These are phyloP conservation scores for Porphyrellus sp. DNA, from an alignment of 1,284 basidiomycete species.

Conservation along the genomic window DNA sequence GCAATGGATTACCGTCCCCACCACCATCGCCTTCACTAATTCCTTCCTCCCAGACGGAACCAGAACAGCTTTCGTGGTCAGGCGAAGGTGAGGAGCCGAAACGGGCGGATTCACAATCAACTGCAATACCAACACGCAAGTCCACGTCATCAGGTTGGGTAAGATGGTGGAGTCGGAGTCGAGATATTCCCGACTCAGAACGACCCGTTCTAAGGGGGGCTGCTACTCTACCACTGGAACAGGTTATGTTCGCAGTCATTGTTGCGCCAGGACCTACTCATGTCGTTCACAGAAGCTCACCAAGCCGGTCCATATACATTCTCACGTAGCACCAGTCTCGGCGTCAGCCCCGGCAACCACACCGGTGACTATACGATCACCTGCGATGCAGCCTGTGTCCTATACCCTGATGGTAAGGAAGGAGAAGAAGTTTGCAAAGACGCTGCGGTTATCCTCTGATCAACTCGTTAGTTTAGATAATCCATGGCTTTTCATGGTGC, in stretches of 20 bases:
- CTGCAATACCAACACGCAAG: slow-evolving; percentile 35
- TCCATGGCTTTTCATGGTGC: not conserved
- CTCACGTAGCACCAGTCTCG: slow-evolving; percentile 11
- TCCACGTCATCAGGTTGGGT: slow-evolving; percentile 69
- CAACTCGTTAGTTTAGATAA: slow-evolving; percentile 56
- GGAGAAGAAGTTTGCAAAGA: slow-evolving; percentile 79
- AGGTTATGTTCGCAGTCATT: slow-evolving; percentile 12
- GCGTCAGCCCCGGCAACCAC: slow-evolving; percentile 31
- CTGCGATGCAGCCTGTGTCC: slow-evolving; percentile 23
- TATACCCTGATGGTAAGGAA: slow-evolving; percentile 12
- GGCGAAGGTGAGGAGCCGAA: slow-evolving; percentile 28
- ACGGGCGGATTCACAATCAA: slow-evolving; percentile 40
- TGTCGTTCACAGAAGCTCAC: slow-evolving; percentile 11
- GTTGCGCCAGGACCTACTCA: slow-evolving; percentile 4
- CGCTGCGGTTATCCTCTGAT: slow-evolving; percentile 81
- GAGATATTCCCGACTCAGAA: slow-evolving; percentile 31
- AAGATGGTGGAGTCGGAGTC: slow-evolving; percentile 71
- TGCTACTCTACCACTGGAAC: slow-evolving; percentile 19
- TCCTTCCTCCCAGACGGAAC: slow-evolving; percentile 33
- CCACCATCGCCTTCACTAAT: slow-evolving; percentile 32
- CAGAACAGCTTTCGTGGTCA: slow-evolving; percentile 28
- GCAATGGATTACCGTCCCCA: slow-evolving; percentile 24
- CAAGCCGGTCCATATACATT: not conserved
- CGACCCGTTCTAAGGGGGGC: slow-evolving; percentile 21
- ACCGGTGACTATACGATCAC: slow-evolving; percentile 21